phyloP scores from a whole-genome alignment of 2,329 filamentous ascomycete genomes.

The Pseudogymnoascus sp. region DNA sequence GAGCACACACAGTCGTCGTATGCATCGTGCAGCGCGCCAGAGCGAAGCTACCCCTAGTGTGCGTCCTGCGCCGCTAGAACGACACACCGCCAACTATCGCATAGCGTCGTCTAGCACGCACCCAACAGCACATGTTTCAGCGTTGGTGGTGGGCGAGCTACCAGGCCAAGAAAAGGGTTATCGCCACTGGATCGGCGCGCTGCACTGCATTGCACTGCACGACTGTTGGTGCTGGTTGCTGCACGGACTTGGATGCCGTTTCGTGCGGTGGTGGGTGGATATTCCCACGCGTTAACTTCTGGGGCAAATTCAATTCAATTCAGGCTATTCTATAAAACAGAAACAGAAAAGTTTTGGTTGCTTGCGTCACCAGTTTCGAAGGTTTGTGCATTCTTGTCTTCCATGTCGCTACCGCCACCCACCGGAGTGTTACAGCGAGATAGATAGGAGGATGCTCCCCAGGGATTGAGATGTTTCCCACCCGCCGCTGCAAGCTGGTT shows the following conservation, averaged over 20 bases:
- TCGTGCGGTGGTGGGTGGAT: background rate
- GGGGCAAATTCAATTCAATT: background rate
- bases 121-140: background rate
- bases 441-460: background rate
- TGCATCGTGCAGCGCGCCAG: background rate
- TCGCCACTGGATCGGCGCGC: background rate
- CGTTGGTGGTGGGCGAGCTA: background rate
- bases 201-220: background rate
- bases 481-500: background rate
- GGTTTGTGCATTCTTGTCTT: no score
- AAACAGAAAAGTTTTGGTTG: background rate
- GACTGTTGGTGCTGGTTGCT: background rate
- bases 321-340: background rate
- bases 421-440: no score
- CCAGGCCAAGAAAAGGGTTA: background rate
- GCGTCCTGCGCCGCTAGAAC: background rate
- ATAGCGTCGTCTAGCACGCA: no score
- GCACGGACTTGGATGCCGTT: background rate
- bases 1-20: background rate
- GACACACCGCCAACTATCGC: background rate
- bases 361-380: background rate
- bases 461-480: background rate
- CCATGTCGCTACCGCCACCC: no score
- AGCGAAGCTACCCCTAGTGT: background rate
- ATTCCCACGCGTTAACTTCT: background rate